Conservation (phyloP, 2,329 filamentous ascomycete species). For the Exophiala bonariae region DNA sequence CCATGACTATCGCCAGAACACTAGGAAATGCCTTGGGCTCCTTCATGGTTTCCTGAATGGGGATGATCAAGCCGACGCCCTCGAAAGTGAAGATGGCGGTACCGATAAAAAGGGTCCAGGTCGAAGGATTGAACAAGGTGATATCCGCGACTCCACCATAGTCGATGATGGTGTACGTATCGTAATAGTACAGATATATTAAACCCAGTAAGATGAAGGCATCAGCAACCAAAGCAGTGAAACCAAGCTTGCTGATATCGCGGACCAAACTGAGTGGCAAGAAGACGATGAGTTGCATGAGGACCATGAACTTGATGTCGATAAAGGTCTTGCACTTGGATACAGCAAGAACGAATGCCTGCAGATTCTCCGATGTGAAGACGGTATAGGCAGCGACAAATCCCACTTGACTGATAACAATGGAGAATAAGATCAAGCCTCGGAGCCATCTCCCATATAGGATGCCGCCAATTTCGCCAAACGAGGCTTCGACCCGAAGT, state of each 20-base stretch:
- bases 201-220: slow-evolving; percentile 91
- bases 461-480: slow-evolving; percentile 92
- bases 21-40: slow-evolving; percentile 85
- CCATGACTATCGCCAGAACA: slow-evolving; percentile 87
- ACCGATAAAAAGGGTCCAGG: slow-evolving; percentile 97
- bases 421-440: slow-evolving; percentile 80
- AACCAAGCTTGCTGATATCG: slow-evolving; percentile 95
- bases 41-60: slow-evolving; percentile 96
- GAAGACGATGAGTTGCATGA: slow-evolving; percentile 95
- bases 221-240: slow-evolving; percentile 90
- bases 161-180: slow-evolving; percentile 78
- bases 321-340: slow-evolving; percentile 83
- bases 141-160: slow-evolving; percentile 79
- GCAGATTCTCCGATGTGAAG: slow-evolving; percentile 92
- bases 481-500: slow-evolving; percentile 84
- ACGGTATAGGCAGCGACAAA: slow-evolving; percentile 96
- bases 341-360: slow-evolving; percentile 91
- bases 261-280: slow-evolving; percentile 88
- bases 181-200: slow-evolving; percentile 94
- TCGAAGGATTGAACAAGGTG: slow-evolving; percentile 80
- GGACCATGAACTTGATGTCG: slow-evolving; percentile 82
- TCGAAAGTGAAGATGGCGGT: slow-evolving; percentile 99
- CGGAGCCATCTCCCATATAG: slow-evolving; percentile 92
- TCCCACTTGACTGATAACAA: slow-evolving; percentile 92
- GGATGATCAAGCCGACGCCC: slow-evolving; percentile 94